A percentile compares a stretch with the other conserved stretches of the same genome.
Conservation (phyloP, 2,329 filamentous ascomycete genomes). For the Phialophora verrucosa region DNA sequence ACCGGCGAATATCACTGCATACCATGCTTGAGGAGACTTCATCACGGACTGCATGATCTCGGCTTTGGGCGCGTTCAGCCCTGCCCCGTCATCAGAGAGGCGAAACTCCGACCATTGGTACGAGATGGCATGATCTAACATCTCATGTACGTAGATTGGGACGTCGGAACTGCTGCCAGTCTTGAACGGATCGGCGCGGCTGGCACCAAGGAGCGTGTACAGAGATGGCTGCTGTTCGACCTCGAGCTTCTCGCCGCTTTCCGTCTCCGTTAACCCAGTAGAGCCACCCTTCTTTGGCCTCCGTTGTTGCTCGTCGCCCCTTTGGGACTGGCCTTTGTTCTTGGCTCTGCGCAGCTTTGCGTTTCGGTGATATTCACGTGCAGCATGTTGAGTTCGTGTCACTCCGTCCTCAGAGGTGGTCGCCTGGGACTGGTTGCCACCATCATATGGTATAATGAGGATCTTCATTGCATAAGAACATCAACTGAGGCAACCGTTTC, state of each 20-base stretch:
- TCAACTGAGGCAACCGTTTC: not conserved
- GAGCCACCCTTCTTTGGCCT: not conserved
- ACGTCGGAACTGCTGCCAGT: conserved; percentile 4
- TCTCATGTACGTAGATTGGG: conserved; percentile 4
- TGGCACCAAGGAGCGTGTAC: not conserved
- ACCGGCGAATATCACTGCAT: conserved; percentile 5
- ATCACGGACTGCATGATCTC: conserved; percentile 10
- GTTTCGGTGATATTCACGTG: conserved; percentile 11
- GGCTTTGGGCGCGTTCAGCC: conserved; percentile 2
- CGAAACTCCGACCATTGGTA: conserved; percentile 11
- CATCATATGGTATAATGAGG: conserved; percentile 8
- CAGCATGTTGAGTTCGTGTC: conserved; percentile 8
- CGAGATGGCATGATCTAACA: conserved; percentile 9
- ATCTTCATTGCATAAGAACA: not conserved
- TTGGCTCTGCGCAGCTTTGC: conserved; percentile 4
- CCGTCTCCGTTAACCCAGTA: not conserved
- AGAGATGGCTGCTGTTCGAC: not conserved
- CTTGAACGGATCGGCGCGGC: conserved; percentile 6
- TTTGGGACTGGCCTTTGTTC: not conserved
- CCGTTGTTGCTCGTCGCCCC: not conserved
- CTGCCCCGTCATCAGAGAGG: not conserved
- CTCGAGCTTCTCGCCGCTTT: not conserved
- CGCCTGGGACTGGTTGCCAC: conserved; percentile 2
- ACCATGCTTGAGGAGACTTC: conserved; percentile 9
- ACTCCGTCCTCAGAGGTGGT: conserved; percentile 1